Conservation (phyloP, 768 basidiomycete genomes). For the Tubosaeta sp. region DNA sequence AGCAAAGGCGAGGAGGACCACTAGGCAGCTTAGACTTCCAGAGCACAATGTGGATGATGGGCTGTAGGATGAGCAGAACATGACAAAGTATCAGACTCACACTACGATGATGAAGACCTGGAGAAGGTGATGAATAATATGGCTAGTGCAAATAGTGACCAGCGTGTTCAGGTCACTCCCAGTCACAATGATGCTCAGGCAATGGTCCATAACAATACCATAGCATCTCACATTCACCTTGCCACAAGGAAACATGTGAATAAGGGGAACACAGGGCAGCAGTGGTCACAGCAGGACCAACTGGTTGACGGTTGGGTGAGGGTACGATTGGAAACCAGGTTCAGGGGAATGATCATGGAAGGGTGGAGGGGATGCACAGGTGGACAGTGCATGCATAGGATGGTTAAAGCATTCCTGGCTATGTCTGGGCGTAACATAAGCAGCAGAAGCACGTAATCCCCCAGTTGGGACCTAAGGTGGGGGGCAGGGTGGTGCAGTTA, state of each 20-base stretch:
- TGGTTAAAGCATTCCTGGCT: constrained; percentile 55
- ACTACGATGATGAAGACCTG: constrained; percentile 35
- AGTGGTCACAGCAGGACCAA: constrained; percentile 50
- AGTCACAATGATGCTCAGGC: constrained; percentile 45
- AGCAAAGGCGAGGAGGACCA: constrained; percentile 26
- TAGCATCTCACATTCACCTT: constrained; percentile 46
- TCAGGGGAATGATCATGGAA: constrained; percentile 52
- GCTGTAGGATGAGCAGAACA: constrained; percentile 44
- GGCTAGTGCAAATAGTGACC: constrained; percentile 28
- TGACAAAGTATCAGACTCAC: constrained; percentile 61
- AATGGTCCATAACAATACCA: constrained; percentile 60
- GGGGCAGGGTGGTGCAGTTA: constrained; percentile 68
- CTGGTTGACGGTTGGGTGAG: constrained; percentile 43
- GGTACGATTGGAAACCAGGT: constrained; percentile 45
- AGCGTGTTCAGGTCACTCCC: constrained; percentile 43
- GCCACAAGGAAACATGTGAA: constrained; percentile 45
- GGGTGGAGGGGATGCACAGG: constrained; percentile 60
- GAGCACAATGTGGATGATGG: constrained; percentile 36
- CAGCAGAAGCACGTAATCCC: constrained; percentile 43
- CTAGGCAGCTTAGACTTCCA: constrained; percentile 59
- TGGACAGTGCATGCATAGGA: constrained; percentile 47
- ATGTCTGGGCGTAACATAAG: constrained; percentile 41
- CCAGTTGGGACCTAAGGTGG: constrained; percentile 53
- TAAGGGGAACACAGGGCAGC: constrained; percentile 59
- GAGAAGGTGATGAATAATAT: constrained; percentile 33